Percentiles rank a stretch among this genome's conserved stretches.
These are phyloP conservation scores for Physocladia obscura DNA, from an alignment of 192 early-diverging fungal species.

Conservation along the genomic window DNA sequence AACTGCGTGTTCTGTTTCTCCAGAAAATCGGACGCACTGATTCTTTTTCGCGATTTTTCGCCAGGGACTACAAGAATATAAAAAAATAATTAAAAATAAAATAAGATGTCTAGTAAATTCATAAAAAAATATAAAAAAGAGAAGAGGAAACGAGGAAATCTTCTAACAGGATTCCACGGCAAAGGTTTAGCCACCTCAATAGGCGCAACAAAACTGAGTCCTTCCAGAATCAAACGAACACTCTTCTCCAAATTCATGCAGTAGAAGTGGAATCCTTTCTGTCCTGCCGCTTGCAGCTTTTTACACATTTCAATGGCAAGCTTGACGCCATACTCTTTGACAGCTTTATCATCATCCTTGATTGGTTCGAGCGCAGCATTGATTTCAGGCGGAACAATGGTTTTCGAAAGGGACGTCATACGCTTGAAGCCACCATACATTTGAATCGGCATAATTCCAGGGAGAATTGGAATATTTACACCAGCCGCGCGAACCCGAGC, in stretches of 20 bases:
- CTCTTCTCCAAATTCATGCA: slow-evolving; percentile 81
- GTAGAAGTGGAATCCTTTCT: slow-evolving; percentile 91
- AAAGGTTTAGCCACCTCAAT: slow-evolving; percentile 68
- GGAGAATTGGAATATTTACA: slow-evolving; percentile 71
- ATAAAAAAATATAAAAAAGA: neutral
- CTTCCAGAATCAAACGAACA: slow-evolving; percentile 84
- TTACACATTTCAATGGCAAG: slow-evolving; percentile 84
- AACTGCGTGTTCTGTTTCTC: slow-evolving; percentile 91
- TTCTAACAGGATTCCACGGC: slow-evolving; percentile 77
- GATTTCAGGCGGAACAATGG: slow-evolving; percentile 82
- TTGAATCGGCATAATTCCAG: slow-evolving; percentile 97
- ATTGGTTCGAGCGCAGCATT: slow-evolving; percentile 86
- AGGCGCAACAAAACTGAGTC: slow-evolving; percentile 72
- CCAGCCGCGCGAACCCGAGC: slow-evolving; percentile 72
- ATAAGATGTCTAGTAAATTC: slow-evolving; percentile 25
- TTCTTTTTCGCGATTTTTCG: slow-evolving; percentile 84
- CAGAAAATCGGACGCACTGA: slow-evolving; percentile 98
- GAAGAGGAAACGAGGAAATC: neutral
- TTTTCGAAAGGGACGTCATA: slow-evolving; percentile 86
- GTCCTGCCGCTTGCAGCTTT: slow-evolving; percentile 64
- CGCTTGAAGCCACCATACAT: slow-evolving; percentile 89
- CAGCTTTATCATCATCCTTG: slow-evolving; percentile 97
- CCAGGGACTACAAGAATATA: slow-evolving; percentile 56
- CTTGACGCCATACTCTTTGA: slow-evolving; percentile 90
- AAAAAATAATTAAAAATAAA: slow-evolving; percentile 8